These are phyloP conservation scores for Raffaelea albimanens DNA, from an alignment of 2,329 filamentous ascomycete genomes.

Conservation along the genomic window DNA sequence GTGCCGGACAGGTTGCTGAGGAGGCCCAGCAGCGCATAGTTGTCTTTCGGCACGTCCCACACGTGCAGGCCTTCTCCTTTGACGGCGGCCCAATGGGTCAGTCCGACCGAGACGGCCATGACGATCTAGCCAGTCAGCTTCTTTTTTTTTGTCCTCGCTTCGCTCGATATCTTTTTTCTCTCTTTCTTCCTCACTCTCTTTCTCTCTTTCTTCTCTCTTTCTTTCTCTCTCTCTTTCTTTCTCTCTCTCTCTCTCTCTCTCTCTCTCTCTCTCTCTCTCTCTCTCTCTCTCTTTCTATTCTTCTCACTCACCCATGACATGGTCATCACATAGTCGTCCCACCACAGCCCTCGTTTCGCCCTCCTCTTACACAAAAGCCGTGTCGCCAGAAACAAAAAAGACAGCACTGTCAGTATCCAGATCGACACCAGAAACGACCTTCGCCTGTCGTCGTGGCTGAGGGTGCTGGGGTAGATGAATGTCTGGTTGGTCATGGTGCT, in stretches of 20 bases:
- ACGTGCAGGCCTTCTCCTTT: conserved; percentile 7
- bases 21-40: conserved; percentile 4
- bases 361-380: conserved; percentile 15
- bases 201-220: too few species aligned
- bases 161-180: too few species aligned
- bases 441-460: too few species aligned
- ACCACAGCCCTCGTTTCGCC: conserved; percentile 16
- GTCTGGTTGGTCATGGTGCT: too few species aligned
- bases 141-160: too few species aligned
- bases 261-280: too few species aligned
- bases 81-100: conserved; percentile 1
- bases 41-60: conserved; percentile 5
- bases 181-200: too few species aligned
- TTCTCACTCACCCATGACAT: conserved; percentile 11
- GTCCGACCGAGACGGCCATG: background rate
- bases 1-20: conserved; percentile 7
- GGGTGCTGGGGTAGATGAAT: too few species aligned
- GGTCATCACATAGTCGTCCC: conserved; percentile 18
- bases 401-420: background rate
- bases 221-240: too few species aligned
- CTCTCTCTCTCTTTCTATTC: too few species aligned
- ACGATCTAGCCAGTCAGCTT: background rate
- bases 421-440: too few species aligned
- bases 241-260: too few species aligned
- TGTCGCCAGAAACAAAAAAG: conserved; percentile 13